Evolutionary conservation across 306 rosid genomes (phyloP), one percentile per base, ranked within the genome.

Genomic region (Fragaria ananassa): DNA sequence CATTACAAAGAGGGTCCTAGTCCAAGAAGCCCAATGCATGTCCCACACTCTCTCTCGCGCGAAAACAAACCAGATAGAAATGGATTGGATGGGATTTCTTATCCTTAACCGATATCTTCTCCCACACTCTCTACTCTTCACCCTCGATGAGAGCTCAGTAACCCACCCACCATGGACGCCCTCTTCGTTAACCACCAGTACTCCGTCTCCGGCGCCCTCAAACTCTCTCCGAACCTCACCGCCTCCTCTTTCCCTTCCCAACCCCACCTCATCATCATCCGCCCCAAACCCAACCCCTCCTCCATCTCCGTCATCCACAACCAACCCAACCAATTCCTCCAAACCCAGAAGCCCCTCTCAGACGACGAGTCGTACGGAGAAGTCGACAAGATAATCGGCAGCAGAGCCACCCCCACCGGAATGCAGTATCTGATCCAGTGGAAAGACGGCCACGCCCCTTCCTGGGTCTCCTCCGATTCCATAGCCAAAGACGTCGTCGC

Each of bases 341-440:
- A 67, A 13, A 12, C 75, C 9, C 68, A 66, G 2, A 34, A 42
- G 31, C 69, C 66, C 2, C 87, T 1, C 14, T 1, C 47, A 4
- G 50, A 60, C 66, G 89, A 88, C 45, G 93, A 88, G 31, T 78
- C 85, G 21, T 92, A 83, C 82, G 96, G 92, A 9, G 96, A 94
- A 68, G 98, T 92, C 77, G 85, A 81, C 54, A 81, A 79, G 37
- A 94, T 94, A 79, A 94, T 94, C 74, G 96, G 93, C 13, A 89
- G 95, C 80, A 85, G 91, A 77, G 93, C 93, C 0, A 56, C 82
- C 37, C 83, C 78, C 14, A 3, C 85, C 35, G 95, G 80, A 4
- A 94, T 90, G 93, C 93, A 91, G 72, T 94, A 91, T 71, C 65
- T 94, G 34, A 91, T 94, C 69, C 87, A 90, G 75, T 94, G 96